Conservation (phyloP, 345 rosid genomes). For the Hypericum perforatum region DNA sequence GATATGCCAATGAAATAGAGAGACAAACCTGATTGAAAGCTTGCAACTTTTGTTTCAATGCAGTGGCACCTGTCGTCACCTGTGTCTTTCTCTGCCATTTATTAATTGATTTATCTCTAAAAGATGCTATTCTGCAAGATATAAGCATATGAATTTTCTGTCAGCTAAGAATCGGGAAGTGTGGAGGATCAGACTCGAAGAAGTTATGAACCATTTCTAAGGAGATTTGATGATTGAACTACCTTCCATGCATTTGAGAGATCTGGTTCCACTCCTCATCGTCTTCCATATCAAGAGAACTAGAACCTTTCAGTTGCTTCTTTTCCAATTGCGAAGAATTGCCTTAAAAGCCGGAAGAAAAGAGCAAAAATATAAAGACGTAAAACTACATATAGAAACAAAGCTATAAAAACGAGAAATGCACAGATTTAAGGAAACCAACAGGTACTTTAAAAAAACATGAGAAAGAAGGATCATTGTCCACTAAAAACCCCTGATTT, state of each 20-base stretch:
- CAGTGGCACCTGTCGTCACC: conserved; percentile 86
- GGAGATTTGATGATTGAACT: neutral
- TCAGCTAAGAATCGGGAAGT: neutral
- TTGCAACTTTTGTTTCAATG: conserved; percentile 67
- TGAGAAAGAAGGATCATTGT: too few relatives aligned
- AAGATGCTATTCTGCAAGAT: conserved; percentile 53
- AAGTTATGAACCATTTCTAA: neutral
- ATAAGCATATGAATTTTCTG: conserved; percentile 7
- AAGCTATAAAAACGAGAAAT: too few relatives aligned
- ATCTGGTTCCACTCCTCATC: conserved; percentile 57
- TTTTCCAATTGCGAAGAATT: conserved; percentile 14
- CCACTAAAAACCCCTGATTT: neutral
- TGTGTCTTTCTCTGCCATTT: conserved; percentile 93
- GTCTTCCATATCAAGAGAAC: conserved; percentile 28
- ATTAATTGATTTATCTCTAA: conserved; percentile 80
- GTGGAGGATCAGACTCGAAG: neutral
- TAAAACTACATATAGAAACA: too few relatives aligned
- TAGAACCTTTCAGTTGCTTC: conserved; percentile 23
- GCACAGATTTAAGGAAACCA: too few relatives aligned
- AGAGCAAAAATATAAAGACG: neutral
- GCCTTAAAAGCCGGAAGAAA: conserved; percentile 6
- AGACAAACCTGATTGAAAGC: conserved; percentile 89
- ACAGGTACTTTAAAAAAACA: too few relatives aligned
- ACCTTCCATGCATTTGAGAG: conserved; percentile 64
- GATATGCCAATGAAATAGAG: neutral